phyloP scores from a whole-genome alignment of 78 protist genomes.

The Chrysochromulina parva region DNA sequence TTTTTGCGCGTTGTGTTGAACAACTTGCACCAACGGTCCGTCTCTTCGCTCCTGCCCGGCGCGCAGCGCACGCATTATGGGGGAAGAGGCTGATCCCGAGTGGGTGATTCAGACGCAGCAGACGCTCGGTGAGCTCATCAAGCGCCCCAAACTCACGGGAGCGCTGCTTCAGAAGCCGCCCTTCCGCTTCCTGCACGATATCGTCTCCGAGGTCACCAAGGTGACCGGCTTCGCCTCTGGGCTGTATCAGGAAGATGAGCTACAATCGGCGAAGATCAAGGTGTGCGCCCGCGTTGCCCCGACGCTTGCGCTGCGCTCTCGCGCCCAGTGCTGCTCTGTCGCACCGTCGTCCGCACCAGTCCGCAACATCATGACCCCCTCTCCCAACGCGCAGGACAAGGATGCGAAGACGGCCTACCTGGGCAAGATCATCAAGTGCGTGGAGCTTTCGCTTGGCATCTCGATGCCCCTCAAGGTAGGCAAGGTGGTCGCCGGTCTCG shows the following conservation, averaged over 20 bases:
- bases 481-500: slow-evolving; percentile 70
- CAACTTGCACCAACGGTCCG: too few species aligned
- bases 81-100: background rate
- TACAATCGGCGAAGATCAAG: slow-evolving; percentile 36
- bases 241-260: slow-evolving; percentile 47
- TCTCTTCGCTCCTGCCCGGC: too few species aligned
- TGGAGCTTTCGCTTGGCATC: background rate
- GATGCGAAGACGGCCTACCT: slow-evolving; percentile 55
- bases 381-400: slow-evolving; percentile 44
- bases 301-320: too few species aligned
- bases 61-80: background rate
- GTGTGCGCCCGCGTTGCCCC: background rate
- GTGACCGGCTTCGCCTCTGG: slow-evolving; percentile 45
- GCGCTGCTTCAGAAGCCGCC: slow-evolving; percentile 71
- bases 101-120: slow-evolving; percentile 22
- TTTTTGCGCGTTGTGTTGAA: too few species aligned
- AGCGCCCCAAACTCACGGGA: slow-evolving; percentile 60
- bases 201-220: slow-evolving; percentile 52
- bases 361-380: background rate
- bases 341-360: background rate
- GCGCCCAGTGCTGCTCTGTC: background rate
- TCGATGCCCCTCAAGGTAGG: slow-evolving; percentile 25
- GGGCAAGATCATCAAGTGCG: slow-evolving; percentile 44
- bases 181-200: slow-evolving; percentile 74
- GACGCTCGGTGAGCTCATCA: slow-evolving; percentile 32